Evolutionary conservation across 2,329 filamentous ascomycete species (phyloP).

Genomic region (Talaromyces atroroseus): DNA sequence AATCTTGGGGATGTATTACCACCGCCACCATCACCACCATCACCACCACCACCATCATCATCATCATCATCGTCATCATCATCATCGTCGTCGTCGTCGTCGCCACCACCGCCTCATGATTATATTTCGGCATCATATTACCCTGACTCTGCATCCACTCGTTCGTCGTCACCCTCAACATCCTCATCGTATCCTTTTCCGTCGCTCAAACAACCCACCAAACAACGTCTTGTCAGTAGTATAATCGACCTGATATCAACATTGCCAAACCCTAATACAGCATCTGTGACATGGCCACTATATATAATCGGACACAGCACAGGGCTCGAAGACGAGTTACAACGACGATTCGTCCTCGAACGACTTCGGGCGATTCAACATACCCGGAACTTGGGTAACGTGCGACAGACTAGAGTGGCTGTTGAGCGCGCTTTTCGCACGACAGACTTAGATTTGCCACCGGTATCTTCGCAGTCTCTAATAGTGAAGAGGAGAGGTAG

Average conservation of each 20-base stretch:
- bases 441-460: conserved; percentile 3
- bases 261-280: conserved; percentile 17
- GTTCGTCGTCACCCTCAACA: too few relatives aligned
- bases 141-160: not conserved
- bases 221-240: conserved; percentile 14
- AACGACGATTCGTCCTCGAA: conserved; percentile 27
- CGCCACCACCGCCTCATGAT: not conserved
- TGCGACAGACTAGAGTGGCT: conserved; percentile 19
- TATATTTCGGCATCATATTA: not conserved
- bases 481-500: not conserved
- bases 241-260: conserved; percentile 20
- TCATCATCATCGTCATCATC: too few relatives aligned
- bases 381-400: conserved; percentile 24
- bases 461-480: not conserved
- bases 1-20: conserved; percentile 13
- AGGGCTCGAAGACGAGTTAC: conserved; percentile 19
- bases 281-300: conserved; percentile 22
- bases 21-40: too few relatives aligned
- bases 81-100: too few relatives aligned
- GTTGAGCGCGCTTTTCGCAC: conserved; percentile 21
- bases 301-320: conserved; percentile 22
- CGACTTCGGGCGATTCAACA: conserved; percentile 20
- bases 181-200: not conserved
- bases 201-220: not conserved
- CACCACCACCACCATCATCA: too few relatives aligned